Evolutionary conservation across 441 rosid species (phyloP), one percentile per base, ranked within the genome.

Genomic region (Dalechampia spathulata): DNA sequence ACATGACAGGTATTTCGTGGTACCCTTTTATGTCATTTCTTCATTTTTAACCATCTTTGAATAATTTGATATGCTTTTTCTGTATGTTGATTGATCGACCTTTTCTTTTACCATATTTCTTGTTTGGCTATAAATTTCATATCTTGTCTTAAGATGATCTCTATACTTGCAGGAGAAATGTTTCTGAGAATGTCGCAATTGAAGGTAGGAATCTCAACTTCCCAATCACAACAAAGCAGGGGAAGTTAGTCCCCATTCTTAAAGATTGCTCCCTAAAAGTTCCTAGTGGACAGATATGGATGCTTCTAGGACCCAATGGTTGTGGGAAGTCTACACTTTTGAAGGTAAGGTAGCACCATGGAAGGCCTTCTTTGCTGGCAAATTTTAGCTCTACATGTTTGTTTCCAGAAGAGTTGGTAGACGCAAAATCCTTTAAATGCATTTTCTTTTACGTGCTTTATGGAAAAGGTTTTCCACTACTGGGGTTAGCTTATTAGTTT

Each of bases 241-340:
- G 91, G 26, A 62, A 57, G 15, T 48, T 66, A n/a, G 55, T 83
- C 34, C 85, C 89, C 30, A 81, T 92, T 55, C 93, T 92, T 46
- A 78, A 69, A 44, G 82, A 92, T 30, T 92, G 98, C 70, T 83
- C 95, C 17, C 60, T 92, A 58, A 71, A 60, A 7, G 68, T 92
- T 63, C 96, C 98, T 57, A 75, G 82, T 0, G 98, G 95, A 5
- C 80, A 86, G 51, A 68, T 92, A 40, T 88, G 99, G 96, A 89
- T 92, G 96, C 76, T 88, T 72, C 96, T 89, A 58, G 96, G 99
- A 12, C 99, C 99, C 46, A 92, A 92, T 66, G 97, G 99, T 8
- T 92, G 96, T 65, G 99, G 99, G 0, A 92, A 92, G 77, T 92
- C 99, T 48, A 92, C 97, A 27, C 94, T 89, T 71, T 75, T 92